phyloP scores from a whole-genome alignment of 2,329 filamentous ascomycete species.

The Aspergillus unguis region DNA sequence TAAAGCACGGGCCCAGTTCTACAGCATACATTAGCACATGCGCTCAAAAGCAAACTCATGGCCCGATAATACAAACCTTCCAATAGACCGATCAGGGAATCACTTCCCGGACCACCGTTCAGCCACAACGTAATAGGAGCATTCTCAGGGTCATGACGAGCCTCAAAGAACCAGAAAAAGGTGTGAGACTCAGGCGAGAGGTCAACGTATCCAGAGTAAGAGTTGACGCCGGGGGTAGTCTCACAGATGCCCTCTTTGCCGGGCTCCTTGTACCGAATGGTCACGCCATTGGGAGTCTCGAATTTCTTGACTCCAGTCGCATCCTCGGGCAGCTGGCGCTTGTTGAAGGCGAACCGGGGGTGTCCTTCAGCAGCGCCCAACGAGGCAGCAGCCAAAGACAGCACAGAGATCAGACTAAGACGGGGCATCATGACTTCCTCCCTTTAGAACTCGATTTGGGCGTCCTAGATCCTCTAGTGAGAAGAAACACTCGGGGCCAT shows the following conservation, averaged over 20 bases:
- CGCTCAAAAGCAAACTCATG: neutral
- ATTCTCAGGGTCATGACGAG: slow-evolving; percentile 49
- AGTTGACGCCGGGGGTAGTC: slow-evolving; percentile 54
- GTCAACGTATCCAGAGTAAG: slow-evolving; percentile 56
- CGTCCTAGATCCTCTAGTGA: neutral
- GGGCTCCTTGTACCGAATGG: slow-evolving; percentile 58
- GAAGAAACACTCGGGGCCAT: neutral
- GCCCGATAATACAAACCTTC: slow-evolving; percentile 27
- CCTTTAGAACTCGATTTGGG: neutral
- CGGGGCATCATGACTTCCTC: slow-evolving; percentile 19
- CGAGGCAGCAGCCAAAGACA: slow-evolving; percentile 20
- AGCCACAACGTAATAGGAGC: slow-evolving; percentile 44
- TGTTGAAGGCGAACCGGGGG: slow-evolving; percentile 14
- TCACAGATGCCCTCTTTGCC: slow-evolving; percentile 53
- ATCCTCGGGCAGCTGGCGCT: slow-evolving; percentile 35
- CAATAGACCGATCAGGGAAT: slow-evolving; percentile 42
- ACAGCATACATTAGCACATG: slow-evolving; percentile 16
- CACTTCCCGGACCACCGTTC: slow-evolving; percentile 43
- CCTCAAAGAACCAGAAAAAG: slow-evolving; percentile 57
- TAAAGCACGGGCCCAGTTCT: slow-evolving; percentile 44
- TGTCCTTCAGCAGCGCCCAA: slow-evolving; percentile 8
- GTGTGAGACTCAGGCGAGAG: slow-evolving; percentile 51
- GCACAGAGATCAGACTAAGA: slow-evolving; percentile 19
- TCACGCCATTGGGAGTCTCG: slow-evolving; percentile 44
- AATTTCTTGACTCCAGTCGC: slow-evolving; percentile 39